phyloP scores from a whole-genome alignment of 2,329 filamentous ascomycete genomes.

The Trichoderma asperellum region DNA sequence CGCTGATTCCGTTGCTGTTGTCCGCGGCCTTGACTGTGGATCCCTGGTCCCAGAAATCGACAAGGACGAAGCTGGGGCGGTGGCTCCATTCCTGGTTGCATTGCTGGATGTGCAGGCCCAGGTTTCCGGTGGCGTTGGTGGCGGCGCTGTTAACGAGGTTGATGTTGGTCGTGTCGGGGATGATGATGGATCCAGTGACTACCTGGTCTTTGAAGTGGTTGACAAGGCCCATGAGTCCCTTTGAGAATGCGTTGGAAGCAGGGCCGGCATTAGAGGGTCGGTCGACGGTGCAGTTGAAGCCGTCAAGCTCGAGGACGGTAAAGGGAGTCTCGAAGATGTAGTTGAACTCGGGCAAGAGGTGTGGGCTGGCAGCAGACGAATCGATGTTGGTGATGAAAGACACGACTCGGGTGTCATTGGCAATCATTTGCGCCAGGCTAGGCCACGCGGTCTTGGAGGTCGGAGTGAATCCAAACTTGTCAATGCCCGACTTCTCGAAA shows the following conservation, averaged over 20 bases:
- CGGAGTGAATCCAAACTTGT: constrained; percentile 63
- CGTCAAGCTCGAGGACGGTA: constrained; percentile 62
- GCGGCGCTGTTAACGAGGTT: constrained; percentile 67
- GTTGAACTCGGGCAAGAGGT: constrained; percentile 65
- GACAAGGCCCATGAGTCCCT: constrained; percentile 69
- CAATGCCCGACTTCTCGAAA: constrained; percentile 63
- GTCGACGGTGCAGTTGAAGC: constrained; percentile 74
- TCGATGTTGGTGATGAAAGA: constrained; percentile 66
- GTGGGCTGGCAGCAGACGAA: constrained; percentile 51
- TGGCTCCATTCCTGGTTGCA: constrained; percentile 64
- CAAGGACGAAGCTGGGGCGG: constrained; percentile 72
- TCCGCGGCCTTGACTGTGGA: constrained; percentile 72
- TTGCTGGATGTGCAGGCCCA: constrained; percentile 56
- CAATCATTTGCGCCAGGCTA: constrained; percentile 71
- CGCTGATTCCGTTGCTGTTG: constrained; percentile 61
- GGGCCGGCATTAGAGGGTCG: constrained; percentile 60
- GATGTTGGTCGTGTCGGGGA: constrained; percentile 65
- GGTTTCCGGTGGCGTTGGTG: constrained; percentile 55
- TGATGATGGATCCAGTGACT: constrained; percentile 57
- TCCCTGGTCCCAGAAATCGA: constrained; percentile 79
- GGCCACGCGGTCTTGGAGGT: constrained; percentile 62
- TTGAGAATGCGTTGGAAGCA: constrained; percentile 57
- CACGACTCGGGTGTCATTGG: constrained; percentile 65
- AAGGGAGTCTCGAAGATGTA: constrained; percentile 75
- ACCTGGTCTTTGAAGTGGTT: constrained; percentile 78